These are phyloP conservation scores for Nitzschia putrida DNA, from an alignment of 108 stramenopile genomes.

Conservation along the genomic window DNA sequence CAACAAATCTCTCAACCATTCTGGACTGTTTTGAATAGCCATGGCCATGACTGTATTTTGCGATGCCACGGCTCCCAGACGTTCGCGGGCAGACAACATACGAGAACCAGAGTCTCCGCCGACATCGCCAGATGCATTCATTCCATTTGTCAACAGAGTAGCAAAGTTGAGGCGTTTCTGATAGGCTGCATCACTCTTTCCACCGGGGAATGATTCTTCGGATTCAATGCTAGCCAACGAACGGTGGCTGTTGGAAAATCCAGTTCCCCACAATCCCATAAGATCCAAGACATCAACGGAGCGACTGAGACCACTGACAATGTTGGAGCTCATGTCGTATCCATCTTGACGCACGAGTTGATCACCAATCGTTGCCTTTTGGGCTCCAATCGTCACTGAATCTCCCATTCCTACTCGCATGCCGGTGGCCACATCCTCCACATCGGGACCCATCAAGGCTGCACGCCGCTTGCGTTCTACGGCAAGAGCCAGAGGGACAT, in stretches of 20 bases:
- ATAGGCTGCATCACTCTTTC: constrained; percentile 76
- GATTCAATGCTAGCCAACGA: neutral
- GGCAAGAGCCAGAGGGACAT: constrained; percentile 37
- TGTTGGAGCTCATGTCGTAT: constrained; percentile 73
- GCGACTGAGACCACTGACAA: constrained; percentile 78
- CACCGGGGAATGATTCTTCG: constrained; percentile 62
- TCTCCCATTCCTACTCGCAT: constrained; percentile 45
- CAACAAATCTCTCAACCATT: constrained; percentile 79
- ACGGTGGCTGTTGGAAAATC: constrained; percentile 22
- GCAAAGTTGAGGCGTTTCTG: constrained; percentile 66
- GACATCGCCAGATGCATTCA: constrained; percentile 13
- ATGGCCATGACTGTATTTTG: constrained; percentile 56
- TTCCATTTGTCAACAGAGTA: constrained; percentile 35
- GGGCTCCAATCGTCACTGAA: constrained; percentile 49
- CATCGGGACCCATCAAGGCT: constrained; percentile 73
- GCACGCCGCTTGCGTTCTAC: constrained; percentile 73
- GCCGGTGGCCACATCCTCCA: constrained; percentile 81
- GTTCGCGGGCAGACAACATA: constrained; percentile 67
- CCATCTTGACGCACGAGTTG: constrained; percentile 77
- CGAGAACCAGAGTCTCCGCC: constrained; percentile 51
- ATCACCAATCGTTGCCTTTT: constrained; percentile 76
- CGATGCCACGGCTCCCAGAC: constrained; percentile 40
- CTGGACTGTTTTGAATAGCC: constrained; percentile 72
- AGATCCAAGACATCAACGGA: constrained; percentile 75
- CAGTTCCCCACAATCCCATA: constrained; percentile 75